Evolutionary conservation across 2,329 filamentous ascomycete species (phyloP).

Genomic region (Bretziella fagacearum): DNA sequence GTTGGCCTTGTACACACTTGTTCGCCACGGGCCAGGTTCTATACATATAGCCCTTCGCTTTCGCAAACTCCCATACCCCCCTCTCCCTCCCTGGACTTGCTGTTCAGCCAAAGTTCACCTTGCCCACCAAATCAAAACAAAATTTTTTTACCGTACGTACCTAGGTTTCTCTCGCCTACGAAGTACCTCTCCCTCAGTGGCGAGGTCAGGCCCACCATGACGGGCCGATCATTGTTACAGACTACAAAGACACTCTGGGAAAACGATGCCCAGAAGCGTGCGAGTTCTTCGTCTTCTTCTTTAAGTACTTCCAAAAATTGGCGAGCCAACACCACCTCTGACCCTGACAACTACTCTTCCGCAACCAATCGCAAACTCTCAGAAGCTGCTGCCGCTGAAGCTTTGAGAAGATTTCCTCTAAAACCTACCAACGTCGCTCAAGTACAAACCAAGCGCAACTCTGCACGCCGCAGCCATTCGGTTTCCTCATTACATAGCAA

Average conservation of each 20-base stretch:
- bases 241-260: conserved; percentile 19
- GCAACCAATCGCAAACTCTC: conserved; percentile 48
- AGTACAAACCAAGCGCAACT: conserved; percentile 73
- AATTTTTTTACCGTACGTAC: too few species aligned
- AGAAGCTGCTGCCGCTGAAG: conserved; percentile 71
- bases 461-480: conserved; percentile 50
- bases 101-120: too few species aligned
- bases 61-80: too few species aligned
- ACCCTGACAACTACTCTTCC: conserved; percentile 36
- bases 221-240: conserved; percentile 33
- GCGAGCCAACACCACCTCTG: conserved; percentile 64
- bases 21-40: not conserved
- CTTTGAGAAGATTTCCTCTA: conserved; percentile 59
- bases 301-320: conserved; percentile 49
- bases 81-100: not conserved
- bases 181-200: too few species aligned
- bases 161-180: too few species aligned
- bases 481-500: conserved; percentile 44
- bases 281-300: conserved; percentile 18
- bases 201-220: too few species aligned
- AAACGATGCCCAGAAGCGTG: conserved; percentile 15
- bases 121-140: not conserved
- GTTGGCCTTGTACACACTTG: too few species aligned
- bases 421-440: conserved; percentile 66
- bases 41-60: not conserved